phyloP scores from a whole-genome alignment of 1,139 yeast species.

The Zygosaccharomyces sapae region DNA sequence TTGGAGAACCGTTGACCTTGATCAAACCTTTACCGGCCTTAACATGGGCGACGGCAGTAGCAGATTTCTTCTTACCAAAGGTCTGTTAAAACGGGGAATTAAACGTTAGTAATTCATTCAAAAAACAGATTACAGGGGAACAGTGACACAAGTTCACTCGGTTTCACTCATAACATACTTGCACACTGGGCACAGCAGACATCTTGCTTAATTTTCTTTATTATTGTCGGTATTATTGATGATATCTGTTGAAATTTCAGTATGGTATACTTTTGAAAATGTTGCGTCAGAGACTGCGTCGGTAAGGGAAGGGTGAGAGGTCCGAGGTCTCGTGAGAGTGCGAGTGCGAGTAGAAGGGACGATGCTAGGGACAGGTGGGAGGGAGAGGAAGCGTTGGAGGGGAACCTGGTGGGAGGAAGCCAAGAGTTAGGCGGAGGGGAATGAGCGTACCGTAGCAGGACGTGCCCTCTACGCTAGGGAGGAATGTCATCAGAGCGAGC shows the following conservation, averaged over 20 bases:
- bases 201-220: constrained; percentile 32
- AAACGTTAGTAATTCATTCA: constrained; percentile 5
- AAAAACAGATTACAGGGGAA: not conserved
- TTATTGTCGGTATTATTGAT: constrained; percentile 14
- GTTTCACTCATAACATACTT: constrained; percentile 45
- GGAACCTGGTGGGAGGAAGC: no score
- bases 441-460: not conserved
- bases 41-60: constrained; percentile 99
- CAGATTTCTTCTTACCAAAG: constrained; percentile 99
- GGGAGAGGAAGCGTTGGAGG: not conserved
- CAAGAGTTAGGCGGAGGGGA: no score
- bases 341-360: not conserved
- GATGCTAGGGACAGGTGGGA: not conserved
- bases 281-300: constrained; percentile 2
- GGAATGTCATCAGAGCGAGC: not conserved
- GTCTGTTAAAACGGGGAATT: constrained; percentile 49
- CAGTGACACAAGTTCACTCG: not conserved
- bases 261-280: constrained; percentile 2
- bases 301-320: not conserved
- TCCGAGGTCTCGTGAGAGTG: not conserved
- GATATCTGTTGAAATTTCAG: constrained; percentile 3
- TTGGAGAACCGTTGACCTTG: constrained; percentile 99
- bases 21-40: constrained; percentile 99
- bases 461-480: not conserved
- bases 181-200: constrained; percentile 64